Conservation (phyloP, 345 rosid genomes). For the Pugionium dolabratum region DNA sequence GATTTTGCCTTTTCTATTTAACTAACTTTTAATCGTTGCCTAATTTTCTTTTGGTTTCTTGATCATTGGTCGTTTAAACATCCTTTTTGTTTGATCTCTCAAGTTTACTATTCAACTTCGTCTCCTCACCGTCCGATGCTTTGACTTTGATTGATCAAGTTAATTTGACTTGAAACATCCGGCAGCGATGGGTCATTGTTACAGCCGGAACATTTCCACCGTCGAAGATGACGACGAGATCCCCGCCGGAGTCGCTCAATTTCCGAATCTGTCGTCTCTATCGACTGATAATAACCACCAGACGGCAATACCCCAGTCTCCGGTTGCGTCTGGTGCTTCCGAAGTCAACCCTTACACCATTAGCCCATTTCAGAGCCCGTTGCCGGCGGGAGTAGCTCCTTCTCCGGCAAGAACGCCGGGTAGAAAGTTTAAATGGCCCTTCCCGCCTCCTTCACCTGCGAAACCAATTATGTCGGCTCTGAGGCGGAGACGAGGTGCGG, state of each 20-base stretch:
- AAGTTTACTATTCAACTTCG: conserved; percentile 26
- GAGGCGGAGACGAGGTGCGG: conserved; percentile 52
- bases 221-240: conserved; percentile 38
- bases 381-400: conserved; percentile 79
- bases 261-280: conserved; percentile 17
- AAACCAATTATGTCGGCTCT: conserved; percentile 85
- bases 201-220: conserved; percentile 60
- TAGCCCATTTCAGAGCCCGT: conserved; percentile 78
- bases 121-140: conserved; percentile 37
- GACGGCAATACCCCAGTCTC: conserved; percentile 33
- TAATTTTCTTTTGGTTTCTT: neutral
- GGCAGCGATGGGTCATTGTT: conserved; percentile 75
- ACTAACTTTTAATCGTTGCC: no score
- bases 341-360: conserved; percentile 53
- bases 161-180: conserved; percentile 2
- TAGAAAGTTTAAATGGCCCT: conserved; percentile 85
- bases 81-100: conserved; percentile 10
- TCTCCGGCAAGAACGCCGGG: conserved; percentile 88
- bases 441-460: conserved; percentile 98
- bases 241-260: conserved; percentile 29
- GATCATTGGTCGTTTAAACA: conserved; percentile 9
- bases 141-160: conserved; percentile 43
- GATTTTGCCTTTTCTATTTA: no score
- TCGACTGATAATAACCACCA: neutral
- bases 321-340: conserved; percentile 33